Evolutionary conservation across 2,329 filamentous ascomycete species (phyloP), one percentile per base, ranked within the genome.

Genomic region (Diaporthe sp.): DNA sequence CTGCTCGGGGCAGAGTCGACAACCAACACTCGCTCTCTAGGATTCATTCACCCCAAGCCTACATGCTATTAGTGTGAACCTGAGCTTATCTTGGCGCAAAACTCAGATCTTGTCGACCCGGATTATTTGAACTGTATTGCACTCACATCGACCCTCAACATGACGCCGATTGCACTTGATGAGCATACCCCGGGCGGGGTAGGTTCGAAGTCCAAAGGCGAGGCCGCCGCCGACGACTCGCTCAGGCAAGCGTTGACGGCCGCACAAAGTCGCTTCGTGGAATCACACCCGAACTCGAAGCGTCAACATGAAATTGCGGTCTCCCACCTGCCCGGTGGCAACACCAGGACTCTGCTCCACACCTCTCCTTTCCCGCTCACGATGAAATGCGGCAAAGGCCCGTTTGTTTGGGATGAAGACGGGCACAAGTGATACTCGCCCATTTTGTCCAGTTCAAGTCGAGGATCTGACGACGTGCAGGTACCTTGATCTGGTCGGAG

Each of bases 401-500:
- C 81, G 58, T 79, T 81, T 51, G 77, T 87, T 9, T 83, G 79
- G 4, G 86, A 85, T 3, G 84, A 83, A 53, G 86, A 88, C 65
- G 84, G 81, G 10, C 80, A 83, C 27, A 80, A 78, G 79, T 83
- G 78, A 65, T 80, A 27, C 0, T 22, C 22, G 2, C 4, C 5
- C 2, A 2, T 0, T 17, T 30, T 13, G 0, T 47, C 5, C 12
- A 1, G 2, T 30, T 27, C n/a, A n/a, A n/a, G n/a, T 37, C 30
- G 4, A 13, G 5, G 1, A 4, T 15, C 32, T 68, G 32, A 66
- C n/a, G 19, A 5, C 10, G 13, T 9, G 2, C 39, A 86, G 83
- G 56, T 92, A 92, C 79, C 83, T 87, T 19, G 92, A 94, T 77
- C 84, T 94, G 10, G 83, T 92, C 1, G 88, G 88, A 44, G 92